A percentile compares a stretch with the other conserved stretches of the same genome.
Conservation (phyloP, 306 rosid species). For the Vigna reflexopilosa region DNA sequence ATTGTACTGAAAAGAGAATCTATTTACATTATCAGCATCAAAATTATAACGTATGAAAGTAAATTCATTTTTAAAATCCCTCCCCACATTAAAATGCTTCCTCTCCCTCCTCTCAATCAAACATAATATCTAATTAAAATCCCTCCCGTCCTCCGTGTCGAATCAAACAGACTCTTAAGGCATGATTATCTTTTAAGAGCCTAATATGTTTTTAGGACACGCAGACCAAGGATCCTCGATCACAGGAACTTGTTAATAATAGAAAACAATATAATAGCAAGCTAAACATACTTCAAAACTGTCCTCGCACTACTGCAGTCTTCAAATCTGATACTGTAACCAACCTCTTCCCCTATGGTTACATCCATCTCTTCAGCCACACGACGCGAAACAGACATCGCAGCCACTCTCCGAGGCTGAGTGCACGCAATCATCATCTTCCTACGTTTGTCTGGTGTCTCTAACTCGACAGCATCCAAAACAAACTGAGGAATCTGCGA, state of each 20-base stretch:
- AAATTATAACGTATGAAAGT: too few species aligned
- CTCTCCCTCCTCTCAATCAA: too few species aligned
- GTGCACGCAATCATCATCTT: constrained; percentile 95
- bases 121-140: too few species aligned
- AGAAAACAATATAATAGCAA: neutral
- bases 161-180: neutral
- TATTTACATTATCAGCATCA: too few species aligned
- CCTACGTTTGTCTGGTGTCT: constrained; percentile 73
- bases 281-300: constrained; percentile 74
- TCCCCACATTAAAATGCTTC: too few species aligned
- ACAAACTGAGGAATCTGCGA: constrained; percentile 92
- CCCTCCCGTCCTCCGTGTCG: too few species aligned
- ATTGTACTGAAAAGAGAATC: too few species aligned
- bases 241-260: neutral
- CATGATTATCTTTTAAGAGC: too few species aligned
- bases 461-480: constrained; percentile 79
- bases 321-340: constrained; percentile 94
- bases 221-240: neutral
- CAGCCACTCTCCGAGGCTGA: constrained; percentile 96
- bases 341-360: constrained; percentile 92
- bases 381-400: constrained; percentile 97
- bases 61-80: too few species aligned
- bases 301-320: constrained; percentile 91
- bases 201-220: too few species aligned
- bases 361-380: constrained; percentile 99